Evolutionary conservation across 306 rosid genomes (phyloP).

Genomic region (Aeschynomene evenia): DNA sequence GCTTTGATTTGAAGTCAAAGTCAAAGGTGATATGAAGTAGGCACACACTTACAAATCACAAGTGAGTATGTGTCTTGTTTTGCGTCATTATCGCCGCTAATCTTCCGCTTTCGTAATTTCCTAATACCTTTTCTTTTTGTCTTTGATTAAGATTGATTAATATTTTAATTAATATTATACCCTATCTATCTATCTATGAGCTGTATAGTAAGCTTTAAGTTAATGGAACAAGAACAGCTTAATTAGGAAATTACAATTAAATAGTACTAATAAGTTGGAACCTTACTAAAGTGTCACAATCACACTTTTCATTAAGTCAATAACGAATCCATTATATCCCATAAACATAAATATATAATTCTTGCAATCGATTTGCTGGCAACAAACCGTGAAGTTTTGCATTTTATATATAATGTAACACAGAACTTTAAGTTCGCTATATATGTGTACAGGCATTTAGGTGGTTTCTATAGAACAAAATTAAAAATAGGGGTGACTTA

Average conservation of each 20-base stretch:
- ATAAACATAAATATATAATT: no score
- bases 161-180: neutral
- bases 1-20: neutral
- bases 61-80: neutral
- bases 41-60: neutral
- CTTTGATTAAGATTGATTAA: neutral
- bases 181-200: neutral
- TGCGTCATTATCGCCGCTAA: constrained; percentile 10
- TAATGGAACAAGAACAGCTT: neutral
- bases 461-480: no score
- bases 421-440: no score
- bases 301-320: neutral
- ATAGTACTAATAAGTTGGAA: neutral
- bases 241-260: neutral
- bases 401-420: no score
- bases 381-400: neutral
- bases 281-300: neutral
- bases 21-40: no score
- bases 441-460: no score
- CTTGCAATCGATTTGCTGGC: neutral
- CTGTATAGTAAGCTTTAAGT: neutral
- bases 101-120: neutral
- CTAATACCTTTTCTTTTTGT: no score
- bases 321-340: neutral
- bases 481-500: no score